phyloP scores from a whole-genome alignment of 1,284 basidiomycete genomes.

The Mycena sp. region DNA sequence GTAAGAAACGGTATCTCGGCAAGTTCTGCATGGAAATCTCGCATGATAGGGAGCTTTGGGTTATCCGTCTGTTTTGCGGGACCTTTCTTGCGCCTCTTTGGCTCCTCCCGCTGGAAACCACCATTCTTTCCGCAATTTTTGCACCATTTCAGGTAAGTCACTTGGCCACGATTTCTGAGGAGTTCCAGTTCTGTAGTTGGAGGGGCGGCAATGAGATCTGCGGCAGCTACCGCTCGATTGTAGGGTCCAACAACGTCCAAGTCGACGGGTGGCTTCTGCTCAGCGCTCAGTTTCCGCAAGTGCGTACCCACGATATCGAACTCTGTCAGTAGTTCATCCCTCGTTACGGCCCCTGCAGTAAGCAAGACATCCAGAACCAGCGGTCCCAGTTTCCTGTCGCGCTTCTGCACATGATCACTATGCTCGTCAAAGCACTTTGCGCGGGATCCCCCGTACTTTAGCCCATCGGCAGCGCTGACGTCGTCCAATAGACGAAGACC shows the following conservation, averaged over 20 bases:
- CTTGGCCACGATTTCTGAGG: not conserved
- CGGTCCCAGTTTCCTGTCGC: not conserved
- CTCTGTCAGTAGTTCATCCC: not conserved
- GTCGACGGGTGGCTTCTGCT: not conserved
- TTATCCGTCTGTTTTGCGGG: conserved; percentile 4
- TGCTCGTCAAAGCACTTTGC: conserved; percentile 1
- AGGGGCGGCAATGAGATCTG: not conserved
- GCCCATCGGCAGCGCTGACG: conserved; percentile 47
- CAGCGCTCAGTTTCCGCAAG: not conserved
- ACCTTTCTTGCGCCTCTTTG: not conserved
- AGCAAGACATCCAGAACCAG: conserved; percentile 16
- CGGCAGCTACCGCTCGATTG: not conserved
- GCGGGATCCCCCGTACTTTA: not conserved
- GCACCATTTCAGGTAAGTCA: not conserved
- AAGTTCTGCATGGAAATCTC: not conserved
- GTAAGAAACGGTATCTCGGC: not conserved
- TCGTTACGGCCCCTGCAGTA: not conserved
- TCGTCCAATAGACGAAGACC: conserved; percentile 52
- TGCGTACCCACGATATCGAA: conserved; percentile 4
- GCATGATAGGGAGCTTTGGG: conserved; percentile 14
- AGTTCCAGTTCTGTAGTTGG: not conserved
- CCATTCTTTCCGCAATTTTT: not conserved
- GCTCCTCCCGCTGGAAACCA: not conserved
- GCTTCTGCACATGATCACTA: not conserved
- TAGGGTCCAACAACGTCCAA: not conserved